These are phyloP conservation scores for Phytophthora pini DNA, from an alignment of 352 stramenopile genomes.

Conservation along the genomic window DNA sequence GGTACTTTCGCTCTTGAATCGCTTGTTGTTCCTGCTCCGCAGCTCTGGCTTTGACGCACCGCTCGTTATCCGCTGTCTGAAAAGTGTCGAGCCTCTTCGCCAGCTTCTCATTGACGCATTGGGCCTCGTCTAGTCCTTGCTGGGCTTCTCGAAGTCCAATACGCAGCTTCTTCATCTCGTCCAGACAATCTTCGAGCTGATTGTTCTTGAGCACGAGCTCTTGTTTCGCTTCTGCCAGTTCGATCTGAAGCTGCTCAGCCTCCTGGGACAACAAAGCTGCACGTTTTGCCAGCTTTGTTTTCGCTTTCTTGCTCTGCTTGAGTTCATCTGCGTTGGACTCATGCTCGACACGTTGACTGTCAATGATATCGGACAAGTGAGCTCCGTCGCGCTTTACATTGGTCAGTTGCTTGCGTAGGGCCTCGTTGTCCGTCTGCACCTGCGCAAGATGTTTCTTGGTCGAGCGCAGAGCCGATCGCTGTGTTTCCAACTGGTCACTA, in stretches of 20 bases:
- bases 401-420: constrained; percentile 46
- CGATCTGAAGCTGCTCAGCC: constrained; percentile 29
- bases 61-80: constrained; percentile 12
- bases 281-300: constrained; percentile 26
- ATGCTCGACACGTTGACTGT: constrained; percentile 43
- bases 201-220: constrained; percentile 46
- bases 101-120: constrained; percentile 23
- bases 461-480: constrained; percentile 37
- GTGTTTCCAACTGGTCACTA: constrained; percentile 45
- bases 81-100: constrained; percentile 20
- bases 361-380: constrained; percentile 50
- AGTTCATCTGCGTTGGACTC: constrained; percentile 36
- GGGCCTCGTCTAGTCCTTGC: constrained; percentile 12
- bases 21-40: constrained; percentile 32
- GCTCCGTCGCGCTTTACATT: constrained; percentile 45
- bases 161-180: constrained; percentile 29
- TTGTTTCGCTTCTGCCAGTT: constrained; percentile 42
- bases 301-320: constrained; percentile 26
- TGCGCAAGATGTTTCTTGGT: constrained; percentile 49
- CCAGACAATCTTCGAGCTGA: constrained; percentile 31
- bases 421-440: constrained; percentile 41
- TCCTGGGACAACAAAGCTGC: constrained; percentile 17
- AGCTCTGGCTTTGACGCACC: constrained; percentile 6
- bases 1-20: constrained; percentile 35
- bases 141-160: constrained; percentile 26